Conservation (phyloP, 2,329 filamentous ascomycete species). For the Venturia oleaginea region DNA sequence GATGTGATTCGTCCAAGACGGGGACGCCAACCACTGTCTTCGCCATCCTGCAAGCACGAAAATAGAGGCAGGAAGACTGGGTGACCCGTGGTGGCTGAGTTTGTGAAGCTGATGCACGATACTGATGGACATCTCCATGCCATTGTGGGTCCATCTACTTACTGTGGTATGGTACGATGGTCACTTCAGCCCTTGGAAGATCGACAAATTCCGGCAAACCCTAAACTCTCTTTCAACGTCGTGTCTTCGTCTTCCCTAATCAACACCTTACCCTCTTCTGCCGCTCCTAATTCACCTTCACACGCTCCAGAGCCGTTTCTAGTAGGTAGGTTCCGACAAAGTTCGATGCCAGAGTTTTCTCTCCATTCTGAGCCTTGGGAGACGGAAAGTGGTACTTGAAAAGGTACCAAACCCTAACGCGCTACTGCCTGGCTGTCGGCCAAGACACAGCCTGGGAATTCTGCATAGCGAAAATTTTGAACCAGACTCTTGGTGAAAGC, state of each 20-base stretch:
- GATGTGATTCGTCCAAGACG: not conserved
- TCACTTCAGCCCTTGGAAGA: not conserved
- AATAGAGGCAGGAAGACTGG: not conserved
- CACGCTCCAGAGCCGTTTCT: too few species aligned
- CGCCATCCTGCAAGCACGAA: not conserved
- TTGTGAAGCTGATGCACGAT: not conserved
- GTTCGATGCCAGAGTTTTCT: too few species aligned
- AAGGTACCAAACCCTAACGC: too few species aligned
- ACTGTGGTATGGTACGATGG: not conserved
- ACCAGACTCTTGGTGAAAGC: too few species aligned
- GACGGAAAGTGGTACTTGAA: too few species aligned
- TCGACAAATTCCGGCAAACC: not conserved
- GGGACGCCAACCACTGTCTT: not conserved
- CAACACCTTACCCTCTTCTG: too few species aligned
- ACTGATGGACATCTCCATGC: not conserved
- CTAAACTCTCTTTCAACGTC: slow-evolving; percentile 1
- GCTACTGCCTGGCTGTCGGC: too few species aligned
- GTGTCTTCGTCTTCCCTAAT: not conserved
- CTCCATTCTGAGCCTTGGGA: too few species aligned
- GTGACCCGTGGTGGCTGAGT: not conserved
- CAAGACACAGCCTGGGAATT: too few species aligned
- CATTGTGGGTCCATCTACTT: not conserved
- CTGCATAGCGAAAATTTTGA: too few species aligned
- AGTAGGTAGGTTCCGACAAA: too few species aligned
- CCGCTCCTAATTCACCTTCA: too few species aligned